Evolutionary conservation across 2,329 filamentous ascomycete species (phyloP).

Genomic region (Penicillium psychrosexuale): DNA sequence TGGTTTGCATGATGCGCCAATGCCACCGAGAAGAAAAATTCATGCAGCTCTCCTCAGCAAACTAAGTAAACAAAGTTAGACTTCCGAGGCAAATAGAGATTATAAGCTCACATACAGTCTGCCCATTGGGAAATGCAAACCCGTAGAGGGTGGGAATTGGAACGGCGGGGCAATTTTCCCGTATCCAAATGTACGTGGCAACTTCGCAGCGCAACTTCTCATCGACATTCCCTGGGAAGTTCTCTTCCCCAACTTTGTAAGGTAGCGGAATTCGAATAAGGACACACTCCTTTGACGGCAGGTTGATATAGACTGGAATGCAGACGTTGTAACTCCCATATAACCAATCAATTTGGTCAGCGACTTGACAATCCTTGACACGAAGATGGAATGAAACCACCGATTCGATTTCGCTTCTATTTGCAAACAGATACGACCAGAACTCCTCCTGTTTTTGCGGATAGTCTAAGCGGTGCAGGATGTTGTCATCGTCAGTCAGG

Average conservation of each 20-base stretch:
- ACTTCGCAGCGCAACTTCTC: not conserved
- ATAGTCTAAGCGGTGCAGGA: not conserved
- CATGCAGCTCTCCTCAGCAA: not conserved
- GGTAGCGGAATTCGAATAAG: not conserved
- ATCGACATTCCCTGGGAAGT: not conserved
- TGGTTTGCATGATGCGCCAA: not conserved
- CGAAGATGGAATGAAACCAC: not conserved
- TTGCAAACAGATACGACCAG: not conserved
- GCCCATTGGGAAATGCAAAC: not conserved
- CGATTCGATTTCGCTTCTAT: not conserved
- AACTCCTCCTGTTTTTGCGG: not conserved
- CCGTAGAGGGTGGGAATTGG: not conserved
- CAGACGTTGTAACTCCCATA: not conserved
- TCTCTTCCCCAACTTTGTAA: not conserved
- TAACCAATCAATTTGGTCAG: not conserved
- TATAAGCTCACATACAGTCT: not conserved
- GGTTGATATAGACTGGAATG: not conserved
- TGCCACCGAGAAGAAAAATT: not conserved
- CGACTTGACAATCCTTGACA: not conserved
- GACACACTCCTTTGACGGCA: not conserved
- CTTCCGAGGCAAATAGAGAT: not conserved
- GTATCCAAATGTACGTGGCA: not conserved
- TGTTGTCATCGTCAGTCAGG: not conserved
- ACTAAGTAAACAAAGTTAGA: not conserved
- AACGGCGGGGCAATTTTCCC: not conserved